Conservation (phyloP, 768 basidiomycete genomes). For the Lactifluus piperatus region DNA sequence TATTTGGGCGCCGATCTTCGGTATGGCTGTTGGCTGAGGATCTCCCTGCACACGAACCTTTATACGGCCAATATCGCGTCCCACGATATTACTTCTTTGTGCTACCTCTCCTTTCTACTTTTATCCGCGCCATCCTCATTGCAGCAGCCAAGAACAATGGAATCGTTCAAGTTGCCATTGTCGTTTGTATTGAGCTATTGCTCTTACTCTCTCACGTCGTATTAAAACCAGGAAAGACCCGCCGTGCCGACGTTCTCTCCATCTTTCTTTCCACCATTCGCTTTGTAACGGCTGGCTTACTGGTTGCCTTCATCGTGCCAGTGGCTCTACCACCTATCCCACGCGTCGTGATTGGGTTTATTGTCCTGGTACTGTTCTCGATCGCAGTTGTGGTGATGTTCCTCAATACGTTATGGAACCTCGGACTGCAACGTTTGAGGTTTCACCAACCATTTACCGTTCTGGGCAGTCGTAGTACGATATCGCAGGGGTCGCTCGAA, state of each 20-base stretch:
- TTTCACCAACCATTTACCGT: constrained; percentile 20
- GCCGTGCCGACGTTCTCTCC: constrained; percentile 62
- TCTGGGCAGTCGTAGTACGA: constrained; percentile 19
- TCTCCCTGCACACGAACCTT: constrained; percentile 41
- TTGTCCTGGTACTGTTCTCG: constrained; percentile 63
- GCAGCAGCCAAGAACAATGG: constrained; percentile 54
- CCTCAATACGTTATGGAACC: constrained; percentile 52
- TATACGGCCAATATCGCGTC: constrained; percentile 59
- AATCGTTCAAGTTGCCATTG: constrained; percentile 57
- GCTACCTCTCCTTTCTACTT: constrained; percentile 43
- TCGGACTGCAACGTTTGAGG: constrained; percentile 27
- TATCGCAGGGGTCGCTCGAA: constrained; percentile 23
- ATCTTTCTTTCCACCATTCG: constrained; percentile 60
- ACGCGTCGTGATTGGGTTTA: constrained; percentile 70
- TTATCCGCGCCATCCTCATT: constrained; percentile 67
- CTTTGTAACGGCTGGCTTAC: constrained; percentile 56
- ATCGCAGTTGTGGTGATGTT: constrained; percentile 62
- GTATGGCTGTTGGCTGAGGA: constrained; percentile 33
- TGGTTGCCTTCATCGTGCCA: constrained; percentile 68
- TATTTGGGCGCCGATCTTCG: constrained; percentile 34
- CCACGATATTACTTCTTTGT: constrained; percentile 63
- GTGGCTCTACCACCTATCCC: constrained; percentile 65
- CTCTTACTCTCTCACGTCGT: constrained; percentile 43
- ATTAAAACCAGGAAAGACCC: constrained; percentile 56
- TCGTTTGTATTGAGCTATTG: constrained; percentile 59